phyloP scores from a whole-genome alignment of 495 filamentous ascomycete species.

The Aspergillus ostianus region DNA sequence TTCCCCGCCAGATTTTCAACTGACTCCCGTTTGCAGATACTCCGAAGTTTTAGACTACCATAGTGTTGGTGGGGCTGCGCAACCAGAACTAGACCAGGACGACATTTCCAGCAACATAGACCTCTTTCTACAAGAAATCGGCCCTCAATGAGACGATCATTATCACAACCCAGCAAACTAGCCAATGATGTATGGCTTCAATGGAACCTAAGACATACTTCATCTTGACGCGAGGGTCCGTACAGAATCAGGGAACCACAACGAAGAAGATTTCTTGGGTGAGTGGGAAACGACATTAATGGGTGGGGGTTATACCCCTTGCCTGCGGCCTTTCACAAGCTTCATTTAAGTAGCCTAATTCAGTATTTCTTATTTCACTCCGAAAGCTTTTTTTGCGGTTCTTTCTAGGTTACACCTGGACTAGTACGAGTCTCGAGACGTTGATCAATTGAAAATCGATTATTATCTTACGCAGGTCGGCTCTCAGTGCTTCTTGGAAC shows the following conservation, averaged over 20 bases:
- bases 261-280: neutral
- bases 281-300: neutral
- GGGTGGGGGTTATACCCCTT: neutral
- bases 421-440: neutral
- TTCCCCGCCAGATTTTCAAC: slow-evolving; percentile 6
- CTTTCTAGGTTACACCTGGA: neutral
- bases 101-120: neutral
- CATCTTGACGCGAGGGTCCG: neutral
- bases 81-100: neutral
- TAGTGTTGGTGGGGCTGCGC: slow-evolving; percentile 41
- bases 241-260: neutral
- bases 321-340: neutral
- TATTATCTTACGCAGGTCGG: neutral
- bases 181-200: neutral
- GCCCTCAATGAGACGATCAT: neutral
- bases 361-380: neutral
- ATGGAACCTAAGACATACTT: neutral
- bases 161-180: too few species aligned
- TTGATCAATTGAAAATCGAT: neutral
- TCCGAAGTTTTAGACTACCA: slow-evolving; percentile 98
- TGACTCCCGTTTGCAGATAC: slow-evolving; percentile 64
- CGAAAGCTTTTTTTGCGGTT: neutral
- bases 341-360: neutral
- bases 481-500: neutral
- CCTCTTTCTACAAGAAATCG: neutral